Evolutionary conservation across 306 rosid genomes (phyloP).

Genomic region (Lagenaria siceraria): DNA sequence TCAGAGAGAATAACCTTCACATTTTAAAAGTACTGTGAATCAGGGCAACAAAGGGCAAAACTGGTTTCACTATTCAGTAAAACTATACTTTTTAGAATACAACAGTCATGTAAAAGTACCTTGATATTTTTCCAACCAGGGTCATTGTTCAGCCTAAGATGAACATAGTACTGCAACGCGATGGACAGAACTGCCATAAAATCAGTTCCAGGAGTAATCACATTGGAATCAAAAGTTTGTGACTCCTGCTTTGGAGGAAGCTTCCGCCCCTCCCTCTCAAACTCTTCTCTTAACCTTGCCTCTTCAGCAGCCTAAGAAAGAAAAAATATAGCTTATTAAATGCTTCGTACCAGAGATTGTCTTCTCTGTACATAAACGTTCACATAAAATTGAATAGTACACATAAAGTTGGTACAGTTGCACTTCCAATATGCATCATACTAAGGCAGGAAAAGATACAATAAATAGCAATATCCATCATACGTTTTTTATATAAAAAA

Average conservation of each 20-base stretch:
- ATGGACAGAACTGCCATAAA: slow-evolving; percentile 86
- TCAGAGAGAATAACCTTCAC: slow-evolving; percentile 90
- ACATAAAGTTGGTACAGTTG: neutral
- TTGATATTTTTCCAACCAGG: slow-evolving; percentile 91
- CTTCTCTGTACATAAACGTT: neutral
- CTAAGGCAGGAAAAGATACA: neutral
- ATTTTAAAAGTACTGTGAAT: neutral
- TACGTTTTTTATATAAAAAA: neutral
- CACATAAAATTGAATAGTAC: neutral
- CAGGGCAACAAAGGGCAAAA: neutral
- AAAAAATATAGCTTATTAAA: neutral
- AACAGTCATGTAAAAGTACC: slow-evolving; percentile 23
- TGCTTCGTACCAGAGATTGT: neutral
- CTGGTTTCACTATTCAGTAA: neutral
- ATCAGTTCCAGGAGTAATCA: slow-evolving; percentile 95
- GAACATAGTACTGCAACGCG: slow-evolving; percentile 92
- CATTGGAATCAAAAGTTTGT: slow-evolving; percentile 75
- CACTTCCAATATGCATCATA: neutral
- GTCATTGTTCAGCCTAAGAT: slow-evolving; percentile 87
- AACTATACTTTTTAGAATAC: neutral
- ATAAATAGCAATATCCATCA: neutral
- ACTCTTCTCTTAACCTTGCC: slow-evolving; percentile 72
- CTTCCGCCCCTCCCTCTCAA: slow-evolving; percentile 90
- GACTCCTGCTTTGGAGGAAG: slow-evolving; percentile 78
- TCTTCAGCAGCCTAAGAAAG: slow-evolving; percentile 73